A percentile compares a stretch with the other conserved stretches of the same genome.
Evolutionary conservation across 176 grass and related monocot species (phyloP).

Genomic region (Oryza rufipogon): DNA sequence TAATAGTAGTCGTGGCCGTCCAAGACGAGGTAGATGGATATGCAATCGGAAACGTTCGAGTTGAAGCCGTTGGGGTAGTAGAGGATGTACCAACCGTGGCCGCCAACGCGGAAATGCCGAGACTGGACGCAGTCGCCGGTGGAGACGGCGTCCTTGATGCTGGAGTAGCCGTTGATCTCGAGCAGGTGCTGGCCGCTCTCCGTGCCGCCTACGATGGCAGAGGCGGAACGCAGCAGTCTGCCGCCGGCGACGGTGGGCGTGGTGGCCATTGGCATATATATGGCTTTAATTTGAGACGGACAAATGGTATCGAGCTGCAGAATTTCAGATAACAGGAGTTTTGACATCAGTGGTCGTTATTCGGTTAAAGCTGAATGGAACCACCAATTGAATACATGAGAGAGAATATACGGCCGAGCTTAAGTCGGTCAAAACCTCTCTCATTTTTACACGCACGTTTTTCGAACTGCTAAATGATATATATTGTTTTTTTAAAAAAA

Average conservation of each 20-base stretch:
- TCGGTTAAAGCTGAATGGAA: too few species aligned
- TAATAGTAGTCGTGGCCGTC: background rate
- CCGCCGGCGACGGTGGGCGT: background rate
- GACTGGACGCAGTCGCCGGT: rapidly evolving
- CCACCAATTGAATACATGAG: too few species aligned
- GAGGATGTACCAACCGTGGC: background rate
- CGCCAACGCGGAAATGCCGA: background rate
- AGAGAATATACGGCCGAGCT: too few species aligned
- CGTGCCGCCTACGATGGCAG: background rate
- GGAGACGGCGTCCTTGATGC: background rate
- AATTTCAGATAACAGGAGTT: background rate
- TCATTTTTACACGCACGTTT: too few species aligned
- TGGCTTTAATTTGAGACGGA: background rate
- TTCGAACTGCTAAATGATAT: rapidly evolving
- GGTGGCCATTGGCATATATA: background rate
- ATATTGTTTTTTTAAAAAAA: too few species aligned
- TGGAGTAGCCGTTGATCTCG: constrained; percentile 7
- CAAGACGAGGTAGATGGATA: background rate
- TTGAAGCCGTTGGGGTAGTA: background rate
- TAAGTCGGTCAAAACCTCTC: too few species aligned
- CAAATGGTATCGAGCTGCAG: background rate
- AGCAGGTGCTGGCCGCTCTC: background rate
- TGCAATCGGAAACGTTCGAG: background rate
- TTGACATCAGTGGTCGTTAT: too few species aligned
- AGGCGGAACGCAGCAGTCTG: background rate